phyloP scores from a whole-genome alignment of 1,139 yeast genomes.

The Saccharomyces hybrid region DNA sequence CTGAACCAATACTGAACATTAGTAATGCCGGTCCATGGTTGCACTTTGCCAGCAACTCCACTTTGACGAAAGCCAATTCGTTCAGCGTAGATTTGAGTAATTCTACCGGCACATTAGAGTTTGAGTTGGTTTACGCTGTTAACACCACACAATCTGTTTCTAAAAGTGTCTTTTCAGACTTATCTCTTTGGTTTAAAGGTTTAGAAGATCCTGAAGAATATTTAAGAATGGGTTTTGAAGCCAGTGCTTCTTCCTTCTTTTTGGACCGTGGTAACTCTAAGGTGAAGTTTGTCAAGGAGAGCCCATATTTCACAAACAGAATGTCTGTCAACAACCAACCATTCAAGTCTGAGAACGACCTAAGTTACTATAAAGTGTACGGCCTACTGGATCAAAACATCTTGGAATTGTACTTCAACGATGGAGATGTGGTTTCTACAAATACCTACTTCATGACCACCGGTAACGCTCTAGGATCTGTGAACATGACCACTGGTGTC shows the following conservation, averaged over 20 bases:
- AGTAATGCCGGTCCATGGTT: neutral
- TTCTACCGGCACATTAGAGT: constrained; percentile 5
- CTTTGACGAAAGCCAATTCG: neutral
- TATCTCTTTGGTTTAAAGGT: constrained; percentile 14
- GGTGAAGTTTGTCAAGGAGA: constrained; percentile 14
- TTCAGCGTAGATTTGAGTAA: neutral
- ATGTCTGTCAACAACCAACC: neutral
- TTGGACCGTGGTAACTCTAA: constrained; percentile 21
- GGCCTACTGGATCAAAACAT: constrained; percentile 30
- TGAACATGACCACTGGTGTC: constrained; percentile 18
- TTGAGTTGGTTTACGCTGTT: constrained; percentile 15
- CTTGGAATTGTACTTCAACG: constrained; percentile 29
- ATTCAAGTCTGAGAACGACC: constrained; percentile 3
- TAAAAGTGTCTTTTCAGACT: constrained; percentile 11
- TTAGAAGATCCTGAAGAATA: constrained; percentile 12
- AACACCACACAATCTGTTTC: constrained; percentile 8
- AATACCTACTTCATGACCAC: constrained; percentile 23
- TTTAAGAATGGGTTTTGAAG: constrained; percentile 19
- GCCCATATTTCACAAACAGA: constrained; percentile 19
- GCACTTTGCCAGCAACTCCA: too few relatives aligned
- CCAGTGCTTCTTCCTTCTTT: constrained; percentile 19
- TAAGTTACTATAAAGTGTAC: constrained; percentile 19
- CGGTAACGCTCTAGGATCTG: constrained; percentile 13
- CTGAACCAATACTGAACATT: constrained; percentile 20
- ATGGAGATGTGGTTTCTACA: constrained; percentile 25